These are phyloP conservation scores for Colletotrichum noveboracense DNA, from an alignment of 2,329 filamentous ascomycete genomes.

Conservation along the genomic window DNA sequence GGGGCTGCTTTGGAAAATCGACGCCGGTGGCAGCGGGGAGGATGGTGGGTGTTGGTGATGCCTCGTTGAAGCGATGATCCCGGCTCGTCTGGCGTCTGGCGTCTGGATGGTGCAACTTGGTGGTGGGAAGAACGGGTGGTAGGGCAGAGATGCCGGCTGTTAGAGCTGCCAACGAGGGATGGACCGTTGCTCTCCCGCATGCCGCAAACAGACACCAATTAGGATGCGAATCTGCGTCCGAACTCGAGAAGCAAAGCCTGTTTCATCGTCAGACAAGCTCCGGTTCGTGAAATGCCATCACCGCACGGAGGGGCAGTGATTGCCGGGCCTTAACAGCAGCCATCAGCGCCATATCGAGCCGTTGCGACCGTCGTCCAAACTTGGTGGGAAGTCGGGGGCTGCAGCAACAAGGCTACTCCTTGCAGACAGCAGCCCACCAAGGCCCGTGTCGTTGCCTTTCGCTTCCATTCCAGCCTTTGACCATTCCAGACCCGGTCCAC, in stretches of 20 bases:
- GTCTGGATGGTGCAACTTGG: neutral
- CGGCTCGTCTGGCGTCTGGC: neutral
- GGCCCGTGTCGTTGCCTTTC: constrained; percentile 12
- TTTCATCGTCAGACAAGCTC: constrained; percentile 8
- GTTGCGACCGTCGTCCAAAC: neutral
- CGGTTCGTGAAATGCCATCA: neutral
- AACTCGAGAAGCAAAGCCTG: constrained; percentile 13
- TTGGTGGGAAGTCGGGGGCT: neutral
- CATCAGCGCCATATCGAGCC: constrained; percentile 2
- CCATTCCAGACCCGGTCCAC: constrained; percentile 13
- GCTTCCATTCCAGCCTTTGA: constrained; percentile 9
- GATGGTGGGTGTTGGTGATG: constrained; percentile 18
- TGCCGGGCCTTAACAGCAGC: constrained; percentile 3
- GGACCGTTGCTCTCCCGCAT: constrained; percentile 7
- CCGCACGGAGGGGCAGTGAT: neutral
- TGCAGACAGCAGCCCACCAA: neutral
- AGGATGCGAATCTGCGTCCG: neutral
- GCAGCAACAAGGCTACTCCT: constrained; percentile 16
- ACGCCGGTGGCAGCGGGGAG: neutral
- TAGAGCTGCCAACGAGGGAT: neutral
- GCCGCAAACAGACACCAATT: neutral
- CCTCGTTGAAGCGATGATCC: constrained; percentile 17
- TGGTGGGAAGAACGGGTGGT: neutral
- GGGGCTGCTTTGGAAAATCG: neutral
- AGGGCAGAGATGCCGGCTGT: constrained; percentile 11